Evolutionary conservation across 176 grass and related monocot species (phyloP), one percentile per base, ranked within the genome.

Genomic region (Puccinellia tenuiflora): DNA sequence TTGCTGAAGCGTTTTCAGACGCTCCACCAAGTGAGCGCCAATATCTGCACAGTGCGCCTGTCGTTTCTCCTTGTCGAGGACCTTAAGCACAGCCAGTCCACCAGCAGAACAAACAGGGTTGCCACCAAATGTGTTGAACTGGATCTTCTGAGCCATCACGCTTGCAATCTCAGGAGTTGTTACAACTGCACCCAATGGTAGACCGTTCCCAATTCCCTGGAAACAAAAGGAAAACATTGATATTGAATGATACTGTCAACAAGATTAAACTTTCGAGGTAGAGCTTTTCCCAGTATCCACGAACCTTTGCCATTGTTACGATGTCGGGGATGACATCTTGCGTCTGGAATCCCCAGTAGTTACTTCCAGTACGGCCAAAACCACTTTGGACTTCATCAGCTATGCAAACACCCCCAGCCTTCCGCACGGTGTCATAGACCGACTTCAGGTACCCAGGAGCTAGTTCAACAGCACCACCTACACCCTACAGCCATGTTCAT

Each of bases 331-430:
- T 84, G 42, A 99, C 93, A 79, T 72, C 89, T 62, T 99, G 96
- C 17, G 89, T 99, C 83, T 96, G 90, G 68, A 99, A 99, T 82
- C 96, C 96, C 96, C 93, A 99, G 14, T 99, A 99, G 71, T 96
- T 89, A 45, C 93, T 95, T 82, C 96, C 96, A 51, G 93, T 94
- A 33, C 96, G 91, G 24, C 96, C 96, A 75, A 99, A 99, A 52
- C 96, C 93, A 83, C 93, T 99, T 47, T 99, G 96, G 26, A 99
- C 96, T 85, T 99, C 96, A 66, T 99, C 96, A 69, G 96, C 96
- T 87, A 99, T 99, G 84, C 93, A 99, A 46, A 99, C 93, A 39
- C 96, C 96, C 76, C 91, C 93, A 77, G 87, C 85, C 83, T 93
- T 93, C 17, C 91, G 81, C 29, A 99, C 96, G 71, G 83, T 92